Evolutionary conservation across 2,329 filamentous ascomycete genomes (phyloP), one percentile per base, ranked within the genome.

Genomic region (Xylaria sp.): DNA sequence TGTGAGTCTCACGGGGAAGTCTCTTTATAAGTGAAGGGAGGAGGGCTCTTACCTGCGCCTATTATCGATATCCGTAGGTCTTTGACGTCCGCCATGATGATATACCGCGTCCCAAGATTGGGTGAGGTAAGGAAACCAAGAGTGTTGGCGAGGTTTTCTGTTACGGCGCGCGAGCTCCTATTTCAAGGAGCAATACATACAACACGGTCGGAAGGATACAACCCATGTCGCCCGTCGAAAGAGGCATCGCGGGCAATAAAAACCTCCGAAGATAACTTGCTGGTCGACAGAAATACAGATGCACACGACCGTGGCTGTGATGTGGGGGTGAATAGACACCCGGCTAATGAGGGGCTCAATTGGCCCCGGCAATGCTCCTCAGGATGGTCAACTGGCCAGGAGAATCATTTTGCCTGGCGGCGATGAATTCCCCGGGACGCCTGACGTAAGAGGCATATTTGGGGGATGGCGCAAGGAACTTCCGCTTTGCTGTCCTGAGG

Each of bases 51-150:
- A 84, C 83, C 85, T 29, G 85, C 85, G 75, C 85, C 75, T 65
- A 85, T 73, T 71, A 85, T 76, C 75, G 83, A 78, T 75, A 84
- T 77, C 61, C 80, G 79, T 60, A 80, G 65, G 49, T 80, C 77
- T 59, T 71, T 77, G 33, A 71, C 72, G 70, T 77, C 74, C 27
- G 74, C 67, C 77, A 79, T 79, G 51, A 22, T 68, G 63, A 55
- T 54, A 54, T 58, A 38, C 51, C 47, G 67, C 39, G 42, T 58
- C 47, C 55, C 55, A 31, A 33, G 44, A 56, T 42, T 36, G 5
- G 17, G 2, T 31, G 27, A 31, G 25, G 27, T 17, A n/a, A 10
- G 25, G 22, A 58, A 42, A 51, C 63, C 13, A 47, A 54, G 49
- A 51, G 44, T 57, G 50, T 51, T 51, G 38, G 49, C 5, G 20